Evolutionary conservation across 306 rosid genomes (phyloP), one percentile per base, ranked within the genome.

Genomic region (Castanopsis chinensis): DNA sequence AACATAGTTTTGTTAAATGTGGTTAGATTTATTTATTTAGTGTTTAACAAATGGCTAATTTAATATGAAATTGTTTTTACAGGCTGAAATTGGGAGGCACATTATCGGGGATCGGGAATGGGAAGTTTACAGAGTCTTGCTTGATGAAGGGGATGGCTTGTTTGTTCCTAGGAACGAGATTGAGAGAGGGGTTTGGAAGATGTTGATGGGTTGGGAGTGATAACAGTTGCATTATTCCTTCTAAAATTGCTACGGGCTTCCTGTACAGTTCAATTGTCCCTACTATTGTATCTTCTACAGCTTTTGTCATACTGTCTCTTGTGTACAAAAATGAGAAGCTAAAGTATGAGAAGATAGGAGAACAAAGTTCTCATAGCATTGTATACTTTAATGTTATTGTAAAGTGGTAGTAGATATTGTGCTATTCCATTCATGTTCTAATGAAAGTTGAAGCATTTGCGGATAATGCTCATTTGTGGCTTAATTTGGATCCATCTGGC

Each of bases 161-260:
- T 63, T 79, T 23, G 82, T 91, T 75, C 88, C 94, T 28, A 79
- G 91, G 85, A 82, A 72, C 81, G 84, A 76, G 83, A 88, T 95
- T 81, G 90, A 90, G 85, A 94, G 86, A 59, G 86, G 88, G 76
- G 97, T 91, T 51, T 89, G 98, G 94, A 93, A 91, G 85, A 89
- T 87, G 98, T 84, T 95, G 84, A 92, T 95, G 99, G 99, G 98
- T 52, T 95, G 98, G 98, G 92, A 88, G 51, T 92, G 85, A 89
- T 54, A 57, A 68, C 69, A 41, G 41, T 52, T 55, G 81, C 85
- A 78, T 79, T 49, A 27, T 72, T 67, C 41, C 75, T 71, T 78
- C 27, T 69, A 63, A 61, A 59, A 79, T n/a, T 33, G 54, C 75
- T 53, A 41, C 12, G 41, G 53, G 28, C 75, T 28, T 68, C 77